A percentile compares a stretch with the other conserved stretches of the same genome.
Conservation (phyloP, 768 basidiomycete genomes). For the Lactifluus piperatus region DNA sequence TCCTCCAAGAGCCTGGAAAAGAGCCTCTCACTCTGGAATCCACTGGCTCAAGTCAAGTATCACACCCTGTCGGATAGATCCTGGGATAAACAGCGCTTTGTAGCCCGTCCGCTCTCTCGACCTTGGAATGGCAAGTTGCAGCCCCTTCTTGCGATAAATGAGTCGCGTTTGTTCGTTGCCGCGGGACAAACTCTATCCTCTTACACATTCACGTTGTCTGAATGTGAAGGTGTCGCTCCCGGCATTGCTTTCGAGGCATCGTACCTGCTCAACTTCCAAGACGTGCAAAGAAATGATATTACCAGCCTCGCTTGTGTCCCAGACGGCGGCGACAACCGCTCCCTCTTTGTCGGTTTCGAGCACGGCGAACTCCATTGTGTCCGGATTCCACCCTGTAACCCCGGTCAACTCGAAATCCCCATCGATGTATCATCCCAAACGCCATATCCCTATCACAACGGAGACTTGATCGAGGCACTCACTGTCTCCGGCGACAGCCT, state of each 20-base stretch:
- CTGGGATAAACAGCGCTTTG: slow-evolving; percentile 19
- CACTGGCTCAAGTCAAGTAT: slow-evolving; percentile 18
- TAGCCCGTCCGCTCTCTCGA: slow-evolving; percentile 20
- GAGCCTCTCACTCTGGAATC: slow-evolving; percentile 12
- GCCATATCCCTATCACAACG: slow-evolving; percentile 27
- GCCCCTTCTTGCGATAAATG: slow-evolving; percentile 21
- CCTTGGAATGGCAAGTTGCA: slow-evolving; percentile 25
- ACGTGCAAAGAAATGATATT: slow-evolving; percentile 37
- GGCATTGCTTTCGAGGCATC: slow-evolving; percentile 40
- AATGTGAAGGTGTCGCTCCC: slow-evolving; percentile 30
- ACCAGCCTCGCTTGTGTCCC: slow-evolving; percentile 44
- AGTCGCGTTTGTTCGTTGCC: slow-evolving; percentile 24
- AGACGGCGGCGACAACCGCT: slow-evolving; percentile 36
- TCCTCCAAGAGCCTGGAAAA: slow-evolving; percentile 12
- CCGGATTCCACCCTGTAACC: slow-evolving; percentile 25
- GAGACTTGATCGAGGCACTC: slow-evolving; percentile 49
- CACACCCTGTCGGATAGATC: slow-evolving; percentile 19
- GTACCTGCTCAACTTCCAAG: slow-evolving; percentile 31
- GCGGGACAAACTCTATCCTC: slow-evolving; percentile 22
- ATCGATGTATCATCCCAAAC: slow-evolving; percentile 21
- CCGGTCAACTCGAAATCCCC: slow-evolving; percentile 11
- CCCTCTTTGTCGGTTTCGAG: slow-evolving; percentile 48
- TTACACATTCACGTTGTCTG: slow-evolving; percentile 20
- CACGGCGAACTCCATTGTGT: slow-evolving; percentile 51
- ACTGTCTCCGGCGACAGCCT: slow-evolving; percentile 37